Evolutionary conservation across 73 alveolate species (phyloP), one percentile per base, ranked within the genome.

Genomic region (Paramecium caudatum): DNA sequence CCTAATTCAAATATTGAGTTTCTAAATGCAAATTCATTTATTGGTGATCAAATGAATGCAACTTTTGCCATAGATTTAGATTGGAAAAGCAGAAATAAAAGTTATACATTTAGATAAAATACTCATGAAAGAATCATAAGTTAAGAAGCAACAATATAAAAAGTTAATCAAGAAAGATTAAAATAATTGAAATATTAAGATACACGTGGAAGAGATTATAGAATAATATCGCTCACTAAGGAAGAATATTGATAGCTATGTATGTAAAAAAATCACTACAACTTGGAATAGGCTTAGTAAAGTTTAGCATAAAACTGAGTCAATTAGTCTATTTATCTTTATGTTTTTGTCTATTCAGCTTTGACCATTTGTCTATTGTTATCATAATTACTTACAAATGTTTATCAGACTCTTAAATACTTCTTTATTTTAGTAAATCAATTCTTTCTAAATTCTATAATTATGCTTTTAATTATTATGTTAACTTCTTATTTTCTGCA

Each of bases 381-480:
- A 25, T 0, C 25, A 4, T 25, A 10, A 32, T 13, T 1, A 34
- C 4, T 25, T 68, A 68, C 84, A 68, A 34, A 21, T 68, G 15
- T 32, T 32, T 68, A 15, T 34, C 50, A 32, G 84, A 32, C 37
- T 68, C 84, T 15, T 68, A 34, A 34, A 34, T 37, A 41, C 88
- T 74, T 39, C 43, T 41, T 41, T 74, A 41, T 19, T 45, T 74
- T 9, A 74, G 46, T 16, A 74, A 25, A 43, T 74, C 88, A 41
- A 74, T 74, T 45, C 88, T 74, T 43, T 74, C 88, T 74, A 74
- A 74, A 21, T n/a, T 41, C 19, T 74, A 15, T 39, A 74, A 43
- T 74, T 74, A 5, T 39, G 62, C 69, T 10, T 74, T 74, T 74
- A 74, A 74, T 74, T 74, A 23, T 74, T 74, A 45, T 7, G 88